These are phyloP conservation scores for Testicularia cyperi DNA, from an alignment of 1,284 basidiomycete genomes.

Conservation along the genomic window DNA sequence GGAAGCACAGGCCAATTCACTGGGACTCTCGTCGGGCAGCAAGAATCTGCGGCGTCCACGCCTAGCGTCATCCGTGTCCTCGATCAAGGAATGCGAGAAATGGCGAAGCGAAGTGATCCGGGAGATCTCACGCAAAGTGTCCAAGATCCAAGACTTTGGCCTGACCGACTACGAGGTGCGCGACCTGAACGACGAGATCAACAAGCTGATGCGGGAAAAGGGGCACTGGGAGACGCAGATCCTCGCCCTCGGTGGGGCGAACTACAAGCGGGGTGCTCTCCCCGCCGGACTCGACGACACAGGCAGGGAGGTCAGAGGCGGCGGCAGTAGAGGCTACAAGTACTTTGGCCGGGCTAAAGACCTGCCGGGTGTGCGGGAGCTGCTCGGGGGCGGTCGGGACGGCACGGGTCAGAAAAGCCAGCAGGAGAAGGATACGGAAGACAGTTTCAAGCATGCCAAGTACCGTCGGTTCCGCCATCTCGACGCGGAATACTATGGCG, in stretches of 20 bases:
- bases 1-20: slow-evolving; percentile 91
- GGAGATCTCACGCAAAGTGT: slow-evolving; percentile 93
- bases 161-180: slow-evolving; percentile 94
- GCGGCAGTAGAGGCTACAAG: slow-evolving; percentile 89
- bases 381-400: too few relatives aligned
- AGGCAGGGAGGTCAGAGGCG: slow-evolving; percentile 83
- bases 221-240: slow-evolving; percentile 98
- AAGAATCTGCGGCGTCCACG: slow-evolving; percentile 78
- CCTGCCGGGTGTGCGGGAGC: slow-evolving; percentile 88
- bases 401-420: slow-evolving; percentile 71
- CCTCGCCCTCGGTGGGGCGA: slow-evolving; percentile 88
- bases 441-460: slow-evolving; percentile 69
- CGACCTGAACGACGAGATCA: slow-evolving; percentile 97
- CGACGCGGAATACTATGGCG: slow-evolving; percentile 86
- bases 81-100: slow-evolving; percentile 85
- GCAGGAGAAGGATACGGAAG: slow-evolving; percentile 78
- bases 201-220: slow-evolving; percentile 91
- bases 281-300: slow-evolving; percentile 92
- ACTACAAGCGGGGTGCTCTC: slow-evolving; percentile 82
- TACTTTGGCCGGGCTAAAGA: slow-evolving; percentile 98
- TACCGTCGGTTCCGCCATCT: slow-evolving; percentile 89
- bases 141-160: slow-evolving; percentile 92
- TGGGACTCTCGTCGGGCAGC: slow-evolving; percentile 71
- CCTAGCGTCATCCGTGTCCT: slow-evolving; percentile 87
- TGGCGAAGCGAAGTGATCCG: slow-evolving; percentile 93